Conservation (phyloP, 2,329 filamentous ascomycete genomes). For the Aspergillus tamarii region DNA sequence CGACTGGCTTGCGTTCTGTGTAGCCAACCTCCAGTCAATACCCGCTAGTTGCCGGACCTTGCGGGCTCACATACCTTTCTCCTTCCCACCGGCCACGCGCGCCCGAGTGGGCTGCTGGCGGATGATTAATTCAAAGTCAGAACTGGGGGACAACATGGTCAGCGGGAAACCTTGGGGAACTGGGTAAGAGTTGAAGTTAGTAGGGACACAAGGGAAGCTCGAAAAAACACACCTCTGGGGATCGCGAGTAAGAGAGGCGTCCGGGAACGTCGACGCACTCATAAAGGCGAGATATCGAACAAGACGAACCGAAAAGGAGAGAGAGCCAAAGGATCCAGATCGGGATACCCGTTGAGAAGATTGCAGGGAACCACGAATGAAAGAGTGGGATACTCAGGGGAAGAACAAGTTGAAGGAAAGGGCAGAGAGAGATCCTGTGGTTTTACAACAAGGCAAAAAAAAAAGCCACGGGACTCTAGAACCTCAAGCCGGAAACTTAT, state of each 20-base stretch:
- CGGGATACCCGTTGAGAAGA: slow-evolving; percentile 27
- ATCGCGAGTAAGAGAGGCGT: slow-evolving; percentile 47
- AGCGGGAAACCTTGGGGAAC: slow-evolving; percentile 38
- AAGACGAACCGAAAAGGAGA: slow-evolving; percentile 11
- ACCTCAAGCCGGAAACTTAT: slow-evolving; percentile 23
- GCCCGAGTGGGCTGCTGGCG: slow-evolving; percentile 70
- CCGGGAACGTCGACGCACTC: slow-evolving; percentile 46
- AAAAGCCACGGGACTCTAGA: slow-evolving; percentile 30
- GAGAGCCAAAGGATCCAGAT: slow-evolving; percentile 26
- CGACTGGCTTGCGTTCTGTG: slow-evolving; percentile 79
- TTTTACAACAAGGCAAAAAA: slow-evolving; percentile 27
- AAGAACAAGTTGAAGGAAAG: slow-evolving; percentile 21
- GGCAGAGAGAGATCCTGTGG: slow-evolving; percentile 27
- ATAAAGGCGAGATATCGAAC: slow-evolving; percentile 40
- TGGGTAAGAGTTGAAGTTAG: slow-evolving; percentile 34
- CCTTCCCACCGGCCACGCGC: slow-evolving; percentile 71
- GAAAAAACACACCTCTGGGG: slow-evolving; percentile 42
- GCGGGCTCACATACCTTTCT: slow-evolving; percentile 62
- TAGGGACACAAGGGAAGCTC: slow-evolving; percentile 16
- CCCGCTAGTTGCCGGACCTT: neutral
- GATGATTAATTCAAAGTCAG: slow-evolving; percentile 61
- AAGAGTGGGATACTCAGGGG: slow-evolving; percentile 21
- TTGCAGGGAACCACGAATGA: slow-evolving; percentile 30
- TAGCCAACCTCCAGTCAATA: slow-evolving; percentile 7
- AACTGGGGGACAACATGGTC: slow-evolving; percentile 50